Conservation (phyloP, 1,284 basidiomycete species). For the Phenoliferia sp. region DNA sequence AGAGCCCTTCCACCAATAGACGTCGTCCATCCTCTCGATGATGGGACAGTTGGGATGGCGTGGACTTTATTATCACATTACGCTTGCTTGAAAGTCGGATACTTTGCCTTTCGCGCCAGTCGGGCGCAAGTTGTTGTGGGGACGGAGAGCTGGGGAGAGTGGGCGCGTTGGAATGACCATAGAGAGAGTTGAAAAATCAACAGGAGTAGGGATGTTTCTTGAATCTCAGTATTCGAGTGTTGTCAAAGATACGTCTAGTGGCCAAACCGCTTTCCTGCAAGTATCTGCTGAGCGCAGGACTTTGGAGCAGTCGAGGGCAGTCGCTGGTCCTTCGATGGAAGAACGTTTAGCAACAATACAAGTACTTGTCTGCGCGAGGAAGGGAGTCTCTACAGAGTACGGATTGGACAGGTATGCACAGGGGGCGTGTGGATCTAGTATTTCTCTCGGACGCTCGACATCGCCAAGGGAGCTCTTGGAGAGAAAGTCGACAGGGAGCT, state of each 20-base stretch:
- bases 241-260: neutral
- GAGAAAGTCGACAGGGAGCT: neutral
- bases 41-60: neutral
- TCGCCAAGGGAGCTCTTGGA: neutral
- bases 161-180: neutral
- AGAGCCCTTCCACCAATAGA: conserved; percentile 21
- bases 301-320: too few relatives aligned
- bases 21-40: conserved; percentile 13
- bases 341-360: too few relatives aligned
- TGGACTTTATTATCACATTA: neutral
- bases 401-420: neutral
- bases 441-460: neutral
- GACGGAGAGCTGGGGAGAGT: neutral
- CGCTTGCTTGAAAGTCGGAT: neutral
- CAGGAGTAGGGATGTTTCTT: neutral
- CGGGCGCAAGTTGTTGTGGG: neutral
- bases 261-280: too few relatives aligned
- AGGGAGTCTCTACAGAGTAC: too few relatives aligned
- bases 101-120: neutral
- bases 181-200: neutral
- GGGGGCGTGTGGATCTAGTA: neutral
- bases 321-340: too few relatives aligned
- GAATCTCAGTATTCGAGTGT: too few relatives aligned
- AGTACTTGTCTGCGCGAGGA: too few relatives aligned
- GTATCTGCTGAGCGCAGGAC: too few relatives aligned